Percentiles rank a stretch among this genome's conserved stretches.
phyloP scores from a whole-genome alignment of 257 asterid species.

The Henckelia pumila region DNA sequence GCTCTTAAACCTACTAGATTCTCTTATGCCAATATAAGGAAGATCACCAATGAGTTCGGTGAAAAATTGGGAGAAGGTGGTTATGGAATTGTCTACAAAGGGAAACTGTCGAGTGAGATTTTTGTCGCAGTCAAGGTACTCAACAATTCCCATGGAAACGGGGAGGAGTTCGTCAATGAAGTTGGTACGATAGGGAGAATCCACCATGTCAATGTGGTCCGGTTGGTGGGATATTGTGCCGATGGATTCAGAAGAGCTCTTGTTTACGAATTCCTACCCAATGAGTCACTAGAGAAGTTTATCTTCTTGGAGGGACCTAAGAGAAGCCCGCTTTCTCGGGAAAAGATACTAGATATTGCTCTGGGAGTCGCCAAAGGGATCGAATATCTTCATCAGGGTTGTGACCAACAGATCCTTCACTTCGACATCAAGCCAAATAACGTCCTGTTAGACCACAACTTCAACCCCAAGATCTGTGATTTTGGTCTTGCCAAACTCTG shows the following conservation, averaged over 20 bases:
- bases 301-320: slow-evolving; percentile 3
- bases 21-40: slow-evolving; percentile 40
- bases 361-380: slow-evolving; percentile 34
- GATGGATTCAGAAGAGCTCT: slow-evolving; percentile 33
- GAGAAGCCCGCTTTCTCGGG: slow-evolving; percentile 15
- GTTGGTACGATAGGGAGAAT: slow-evolving; percentile 29
- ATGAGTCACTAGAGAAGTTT: slow-evolving; percentile 31
- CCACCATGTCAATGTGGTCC: slow-evolving; percentile 35
- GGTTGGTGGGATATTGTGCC: slow-evolving; percentile 34
- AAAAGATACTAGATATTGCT: slow-evolving; percentile 28
- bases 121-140: slow-evolving; percentile 31
- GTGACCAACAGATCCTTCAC: slow-evolving; percentile 37
- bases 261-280: slow-evolving; percentile 30
- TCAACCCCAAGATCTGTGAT: slow-evolving; percentile 36
- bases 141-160: slow-evolving; percentile 21
- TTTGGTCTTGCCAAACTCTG: slow-evolving; percentile 40
- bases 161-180: slow-evolving; percentile 35
- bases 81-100: slow-evolving; percentile 32
- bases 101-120: slow-evolving; percentile 29
- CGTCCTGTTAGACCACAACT: slow-evolving; percentile 34
- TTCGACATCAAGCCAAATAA: slow-evolving; percentile 39
- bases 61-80: slow-evolving; percentile 38
- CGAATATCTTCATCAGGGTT: slow-evolving; percentile 33
- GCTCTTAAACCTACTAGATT: slow-evolving; percentile 42
- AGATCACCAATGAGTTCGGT: slow-evolving; percentile 31